phyloP scores from a whole-genome alignment of 2,329 filamentous ascomycete species.

The Paecilomyces sp. region DNA sequence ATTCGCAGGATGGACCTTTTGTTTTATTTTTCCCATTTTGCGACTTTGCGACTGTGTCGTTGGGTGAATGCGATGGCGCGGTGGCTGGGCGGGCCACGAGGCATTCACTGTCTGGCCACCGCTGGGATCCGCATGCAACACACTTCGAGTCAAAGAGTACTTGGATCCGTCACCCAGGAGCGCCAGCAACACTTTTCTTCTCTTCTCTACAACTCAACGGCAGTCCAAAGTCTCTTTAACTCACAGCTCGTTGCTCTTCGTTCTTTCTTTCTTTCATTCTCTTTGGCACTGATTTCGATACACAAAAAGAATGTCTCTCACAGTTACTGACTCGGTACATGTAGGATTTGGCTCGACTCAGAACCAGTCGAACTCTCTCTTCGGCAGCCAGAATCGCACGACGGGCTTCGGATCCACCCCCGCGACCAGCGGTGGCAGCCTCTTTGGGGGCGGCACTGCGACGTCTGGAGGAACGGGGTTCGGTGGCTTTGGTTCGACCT shows the following conservation, averaged over 20 bases:
- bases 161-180: neutral
- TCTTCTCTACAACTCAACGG: neutral
- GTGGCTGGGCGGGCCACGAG: neutral
- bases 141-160: neutral
- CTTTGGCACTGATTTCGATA: neutral
- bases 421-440: constrained; percentile 18
- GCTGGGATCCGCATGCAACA: neutral
- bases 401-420: constrained; percentile 23
- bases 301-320: neutral
- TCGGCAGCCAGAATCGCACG: constrained; percentile 26
- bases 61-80: neutral
- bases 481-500: constrained; percentile 17
- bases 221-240: neutral
- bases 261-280: neutral
- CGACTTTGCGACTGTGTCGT: neutral
- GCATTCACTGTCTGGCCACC: neutral
- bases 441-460: constrained; percentile 28
- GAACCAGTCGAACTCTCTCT: constrained; percentile 15
- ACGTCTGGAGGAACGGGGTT: constrained; percentile 22
- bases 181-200: neutral
- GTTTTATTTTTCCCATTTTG: neutral
- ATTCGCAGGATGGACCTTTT: constrained; percentile 12
- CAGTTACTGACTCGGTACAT: neutral
- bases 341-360: neutral
- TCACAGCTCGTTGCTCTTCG: neutral